Base-by-base conservation (phyloP, 2,329 filamentous ascomycete genomes). In the Fusarium palustre region DNA sequence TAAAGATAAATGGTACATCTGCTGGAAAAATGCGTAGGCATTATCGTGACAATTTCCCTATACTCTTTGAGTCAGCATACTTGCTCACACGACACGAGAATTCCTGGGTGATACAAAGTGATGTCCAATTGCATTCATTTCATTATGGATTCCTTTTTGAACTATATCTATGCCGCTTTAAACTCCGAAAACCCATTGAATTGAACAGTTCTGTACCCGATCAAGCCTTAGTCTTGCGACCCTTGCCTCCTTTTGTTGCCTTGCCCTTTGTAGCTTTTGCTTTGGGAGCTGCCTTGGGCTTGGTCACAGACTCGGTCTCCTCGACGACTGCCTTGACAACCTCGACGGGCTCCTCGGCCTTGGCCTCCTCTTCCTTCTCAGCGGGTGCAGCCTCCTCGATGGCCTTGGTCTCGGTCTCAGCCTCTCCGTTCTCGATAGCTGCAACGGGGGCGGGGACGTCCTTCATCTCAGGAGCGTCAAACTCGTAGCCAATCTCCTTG, bases 401-500 rank as follows among this genome's bases (percentile, higher is more conserved):
- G 5, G 76, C 72, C 55, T 79, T 77, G 57, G 69, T 61, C 53
- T 79, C 76, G 20, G 59, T 57, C 56, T 79, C 76, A n/a, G 59
- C 69, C 20, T 77, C 75, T 15, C 70, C 78, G 31, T 76, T 77
- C 75, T 81, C 79, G 34, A 81, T 71, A 28, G 79, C 76, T 38
- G 78, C 77, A 41, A 36, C 48, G n/a, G 83, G 81, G 25, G 81
- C 75, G 15, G 83, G 80, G 3, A 81, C 77, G 11, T 76, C 77
- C 84, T 92, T 97, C 71, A 97, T 81, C 70, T 85, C 82, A 1
- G 93, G 93, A 24, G 88, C 86, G 53, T 92, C 87, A 75, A 93
- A 94, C 64, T 96, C 90, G 79, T 99, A 98, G 12, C 92, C 95
- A 63, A 97, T 80, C 42, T 86, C 89, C 85, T 92, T 90, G 70